Evolutionary conservation across 2,329 filamentous ascomycete genomes (phyloP), one percentile per base, ranked within the genome.

Genomic region (Lasiodiplodia hormozganensis): DNA sequence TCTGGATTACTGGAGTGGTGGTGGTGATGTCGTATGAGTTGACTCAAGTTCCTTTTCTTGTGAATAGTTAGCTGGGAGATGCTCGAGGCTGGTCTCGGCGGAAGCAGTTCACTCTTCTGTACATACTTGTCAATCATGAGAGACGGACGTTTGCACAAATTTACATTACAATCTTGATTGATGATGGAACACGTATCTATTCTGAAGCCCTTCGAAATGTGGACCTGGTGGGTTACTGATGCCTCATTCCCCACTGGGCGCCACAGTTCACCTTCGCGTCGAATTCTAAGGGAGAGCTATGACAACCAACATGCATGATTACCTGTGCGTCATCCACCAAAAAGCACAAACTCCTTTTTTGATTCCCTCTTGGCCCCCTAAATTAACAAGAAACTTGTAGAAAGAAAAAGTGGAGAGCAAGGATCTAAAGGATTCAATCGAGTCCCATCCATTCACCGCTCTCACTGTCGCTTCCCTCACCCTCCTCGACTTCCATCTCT

Each of bases 401-500:
- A 47, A 31, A 11, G 57, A 25, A 47, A 40, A 49, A 47, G 43
- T 34, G 25, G 18, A 28, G 40, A 18, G 25, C 2, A 40, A 52
- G 60, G 43, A 47, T 52, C 49, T 56, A 56, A 23, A 18, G 60
- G 43, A 28, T 40, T 51, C 54, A 68, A 38, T 68, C 66, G 28
- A 68, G 49, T 25, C 66, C 66, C 56, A 62, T 53, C 66, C 66
- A 68, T 51, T 62, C 56, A 36, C 62, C 66, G 4, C 65, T 58
- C 47, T 49, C 60, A 31, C 47, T 31, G 12, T 52, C 66, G 23
- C 56, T 53, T 7, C 36, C 57, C 18, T 56, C 57, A 23, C 36
- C 66, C 21, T 51, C 57, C 47, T 68, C 65, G 2, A 67, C 38
- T 4, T 60, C 65, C 43, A 58, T 68, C 14, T 60, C 56, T 23